Evolutionary conservation across 1,139 yeast species (phyloP), one percentile per base, ranked within the genome.

Genomic region (Candida dubliniensis): DNA sequence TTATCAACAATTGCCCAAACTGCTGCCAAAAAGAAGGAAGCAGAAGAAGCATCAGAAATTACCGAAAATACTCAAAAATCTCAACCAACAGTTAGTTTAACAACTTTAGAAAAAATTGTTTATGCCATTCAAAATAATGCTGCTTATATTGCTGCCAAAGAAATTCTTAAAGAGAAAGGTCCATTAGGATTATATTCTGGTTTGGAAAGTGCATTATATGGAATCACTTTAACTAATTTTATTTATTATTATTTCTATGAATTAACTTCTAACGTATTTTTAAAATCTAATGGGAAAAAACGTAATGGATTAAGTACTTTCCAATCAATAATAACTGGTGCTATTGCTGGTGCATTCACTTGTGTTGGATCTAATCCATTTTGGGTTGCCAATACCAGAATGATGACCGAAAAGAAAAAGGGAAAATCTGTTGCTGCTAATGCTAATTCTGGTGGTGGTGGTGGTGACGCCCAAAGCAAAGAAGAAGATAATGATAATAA

Each of bases 211-310:
- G 97, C 97, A 1, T 69, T 90, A 42, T 81, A 84, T 52, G 98
- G 97, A 2, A 86, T 89, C 60, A 81, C 93, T 7, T 72, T 89
- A 47, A 87, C 95, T 54, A 91, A 90, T 64, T 86, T 90, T 59
- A 82, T 88, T 47, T 91, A 91, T 69, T 91, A 91, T 67, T 91
- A 90, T 69, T 88, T 89, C 61, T 90, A 90, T 58, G 96, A 89
- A 63, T 75, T 82, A 44, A 74, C 86, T 26, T 75, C 82, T 45
- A 77, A 82, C 47, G 57, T 77, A 33, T 77, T 83, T 54, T 68
- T 81, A 55, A 69, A 68, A 48, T 63, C 75, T 42, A 67, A 68
- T 47, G 45, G 49, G 10, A 47, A 48, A 43, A 55, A 44, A 32
- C 56, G 59, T 29, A 60, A 57, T 45, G 82, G 82, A 1, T 66